Base-by-base conservation (phyloP, 495 filamentous ascomycete genomes). In the Penicillium psychrofluorescens region DNA sequence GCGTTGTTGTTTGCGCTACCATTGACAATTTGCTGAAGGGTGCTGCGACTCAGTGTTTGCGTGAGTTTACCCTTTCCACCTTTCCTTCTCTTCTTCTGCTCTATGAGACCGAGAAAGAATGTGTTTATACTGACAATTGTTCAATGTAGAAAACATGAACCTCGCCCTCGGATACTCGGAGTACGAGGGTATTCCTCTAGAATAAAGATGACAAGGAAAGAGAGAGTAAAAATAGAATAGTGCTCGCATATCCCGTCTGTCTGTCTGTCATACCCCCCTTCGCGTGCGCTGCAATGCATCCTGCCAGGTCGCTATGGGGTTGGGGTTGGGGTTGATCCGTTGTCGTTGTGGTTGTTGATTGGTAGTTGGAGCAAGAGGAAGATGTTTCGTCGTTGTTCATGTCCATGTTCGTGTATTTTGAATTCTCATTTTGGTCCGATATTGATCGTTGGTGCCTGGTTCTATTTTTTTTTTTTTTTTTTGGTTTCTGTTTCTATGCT, bases 1-100 rank as follows among this genome's bases (percentile, higher is more conserved):
- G 92, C 30, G 92, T 91, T 0, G 92, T 98, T 40, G 80, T 98
- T 40, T 95, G 90, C 61, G 90, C 85, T 14, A 95, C 91, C n/a
- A 97, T 98, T 53, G 92, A 98, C 64, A 97, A 98, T 68, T 70
- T 97, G 48, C 74, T 95, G 43, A 98, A 98, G 79, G 92, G 92
- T 33, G 92, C 92, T 33, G 90, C 89, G 7, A 98, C 92, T 38
- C 92, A 97, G 69, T 95, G 89, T 68, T 66, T 95, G 59, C 90
- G 85, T 90, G 76, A 76, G 85, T 80, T 31, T 16, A 29, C n/a
- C n/a, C 11, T 2, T 29, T 1, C 22, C 22, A 22, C 4, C 22
- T 22, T 22, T 22, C 6, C 4, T 6, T 22, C 22, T 22, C 22
- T 6, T 22, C 4, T 22, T 6, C 22, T 22, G 3, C 6, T 4